A percentile compares a stretch with the other conserved stretches of the same genome.
Conservation (phyloP, 2,329 filamentous ascomycete genomes). For the Pseudocercospora fijiensis region DNA sequence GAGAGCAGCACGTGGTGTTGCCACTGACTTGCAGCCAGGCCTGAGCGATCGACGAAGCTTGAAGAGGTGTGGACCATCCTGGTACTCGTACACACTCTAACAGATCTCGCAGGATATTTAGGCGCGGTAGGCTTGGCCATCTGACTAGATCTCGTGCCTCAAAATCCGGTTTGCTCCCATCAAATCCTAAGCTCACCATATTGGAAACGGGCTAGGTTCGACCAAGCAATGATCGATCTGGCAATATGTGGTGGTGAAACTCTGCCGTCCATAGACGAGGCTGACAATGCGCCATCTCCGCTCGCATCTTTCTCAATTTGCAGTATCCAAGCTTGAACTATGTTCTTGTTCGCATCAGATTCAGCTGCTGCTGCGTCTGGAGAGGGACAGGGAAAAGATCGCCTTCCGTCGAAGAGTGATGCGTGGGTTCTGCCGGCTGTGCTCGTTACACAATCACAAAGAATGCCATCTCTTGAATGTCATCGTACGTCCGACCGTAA, state of each 20-base stretch:
- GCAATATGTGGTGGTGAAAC: not conserved
- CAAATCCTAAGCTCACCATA: not conserved
- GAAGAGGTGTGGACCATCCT: not conserved
- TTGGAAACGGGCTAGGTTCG: not conserved
- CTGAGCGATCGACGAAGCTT: not conserved
- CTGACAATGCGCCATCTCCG: not conserved
- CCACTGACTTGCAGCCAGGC: not conserved
- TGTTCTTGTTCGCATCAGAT: too few relatives aligned
- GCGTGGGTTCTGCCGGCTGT: not conserved
- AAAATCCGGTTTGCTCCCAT: not conserved
- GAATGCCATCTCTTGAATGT: too few relatives aligned
- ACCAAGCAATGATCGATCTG: not conserved
- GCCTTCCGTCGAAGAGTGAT: not conserved
- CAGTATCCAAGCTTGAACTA: too few relatives aligned
- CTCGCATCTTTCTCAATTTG: not conserved
- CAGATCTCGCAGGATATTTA: not conserved
- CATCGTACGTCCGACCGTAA: not conserved
- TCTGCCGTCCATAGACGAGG: not conserved
- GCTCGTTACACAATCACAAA: not conserved
- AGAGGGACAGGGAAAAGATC: too few relatives aligned
- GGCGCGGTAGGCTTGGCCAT: not conserved
- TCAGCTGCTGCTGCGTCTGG: too few relatives aligned
- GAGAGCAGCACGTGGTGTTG: not conserved
- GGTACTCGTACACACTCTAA: not conserved
- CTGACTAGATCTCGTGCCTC: not conserved